Base-by-base conservation (phyloP, 2,329 filamentous ascomycete species). In the Neonectria magnoliae region DNA sequence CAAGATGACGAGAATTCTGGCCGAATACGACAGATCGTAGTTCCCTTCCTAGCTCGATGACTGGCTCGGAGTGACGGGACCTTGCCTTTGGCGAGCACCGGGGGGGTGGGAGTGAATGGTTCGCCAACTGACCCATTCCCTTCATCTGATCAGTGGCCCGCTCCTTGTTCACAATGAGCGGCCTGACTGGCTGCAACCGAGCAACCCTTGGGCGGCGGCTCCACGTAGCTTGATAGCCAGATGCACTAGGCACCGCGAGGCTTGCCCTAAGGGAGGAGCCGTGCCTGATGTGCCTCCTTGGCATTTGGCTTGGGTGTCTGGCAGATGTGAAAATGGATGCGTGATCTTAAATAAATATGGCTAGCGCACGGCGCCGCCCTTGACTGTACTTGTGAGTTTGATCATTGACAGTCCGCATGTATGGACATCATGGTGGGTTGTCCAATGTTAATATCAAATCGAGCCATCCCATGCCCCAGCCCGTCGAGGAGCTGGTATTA, bases 61-160 rank as follows among this genome's bases (percentile, higher is more conserved):
- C 44, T 62, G 48, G 53, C 29, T 47, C 53, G 44, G 58, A 61
- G 45, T 48, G 36, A 33, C 52, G 36, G 59, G 52, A 20, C 33
- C 52, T n/a, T 36, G 20, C 29, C 22, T 51, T 57, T 48, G n/a
- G 42, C 25, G 33, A 50, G 47, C 54, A n/a, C 41, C 22, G 61
- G 51, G 53, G 56, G 42, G 16, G 55, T 41, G 53, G 44, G 48
- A 29, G 52, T 64, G 61, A 36, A 59, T 60, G 50, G 44, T 64
- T 63, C 60, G 48, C 57, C 25, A 48, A 47, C 29, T 16, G 44
- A 48, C 42, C 50, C 51, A 42, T 41, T 42, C 60, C 44, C 47
- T 62, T 52, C 60, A 63, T 59, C 55, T 63, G 61, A 50, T 54
- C 50, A 29, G 44, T 22, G 48, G 48, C 54, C 54, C 60, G 48